Evolutionary conservation across 495 filamentous ascomycete genomes (phyloP), one percentile per base, ranked within the genome.

Genomic region (Lentithecium fluviatile): DNA sequence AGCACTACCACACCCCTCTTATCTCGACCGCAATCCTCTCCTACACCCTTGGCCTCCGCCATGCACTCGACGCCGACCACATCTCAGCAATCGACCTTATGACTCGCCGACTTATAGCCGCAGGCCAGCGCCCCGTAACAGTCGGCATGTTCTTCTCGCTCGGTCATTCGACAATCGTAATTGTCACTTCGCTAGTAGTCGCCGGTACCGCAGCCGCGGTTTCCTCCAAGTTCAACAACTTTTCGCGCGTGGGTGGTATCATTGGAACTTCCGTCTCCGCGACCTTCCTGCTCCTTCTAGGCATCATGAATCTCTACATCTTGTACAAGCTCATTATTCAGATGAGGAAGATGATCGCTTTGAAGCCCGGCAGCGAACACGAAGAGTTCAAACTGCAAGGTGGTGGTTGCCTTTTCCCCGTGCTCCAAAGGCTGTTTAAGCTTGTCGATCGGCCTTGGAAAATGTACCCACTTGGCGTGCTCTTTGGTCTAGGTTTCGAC

Each of bases 31-130:
- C 92, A 4, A 83, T 93, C 15, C 80, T 95, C 0, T 83, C 93
- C 13, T 96, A 95, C 72, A 92, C 91, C 0, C 80, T 98, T 6
- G 93, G 94, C 6, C 81, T 98, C 20, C 84, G 94, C 52, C 93
- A 98, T 80, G 94, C 94, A 2, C 85, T 97, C 48, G 94, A 97
- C 70, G 94, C 94, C 15, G 93, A 98, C 73, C 94, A 98, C 75
- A 97, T 98, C 74, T 86, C 88, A 49, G 93, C 91, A 51, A 97
- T 97, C 65, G 94, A 97, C 76, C 80, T 97, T 13, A 96, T 94
- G 88, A 97, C 93, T 5, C 82, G 94, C 24, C 83, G 92, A 11
- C 81, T 97, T n/a, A 82, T 97, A 45, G 93, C 93, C 20, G 82
- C 88, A 0, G 91, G 91, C 15, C 88, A 91, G 70, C 83, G 83